Percentiles rank a stretch among this genome's conserved stretches.
phyloP scores from a whole-genome alignment of 306 rosid genomes.

The Malus sylvestris region DNA sequence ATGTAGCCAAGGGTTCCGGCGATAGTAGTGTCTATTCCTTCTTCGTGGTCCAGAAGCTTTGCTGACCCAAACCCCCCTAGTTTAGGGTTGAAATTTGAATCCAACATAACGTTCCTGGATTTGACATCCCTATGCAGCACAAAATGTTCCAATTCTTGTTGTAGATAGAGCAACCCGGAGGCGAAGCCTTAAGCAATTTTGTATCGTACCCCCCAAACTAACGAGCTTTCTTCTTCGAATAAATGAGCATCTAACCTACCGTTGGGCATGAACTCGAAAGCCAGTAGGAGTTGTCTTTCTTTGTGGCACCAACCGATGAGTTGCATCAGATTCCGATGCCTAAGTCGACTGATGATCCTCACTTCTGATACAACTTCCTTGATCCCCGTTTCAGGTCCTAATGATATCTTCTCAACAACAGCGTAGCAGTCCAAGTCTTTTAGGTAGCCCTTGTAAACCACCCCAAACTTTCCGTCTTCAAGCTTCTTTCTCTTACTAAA shows the following conservation, averaged over 20 bases:
- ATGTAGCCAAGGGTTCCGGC: no score
- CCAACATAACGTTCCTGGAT: background rate
- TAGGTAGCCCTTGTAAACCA: background rate
- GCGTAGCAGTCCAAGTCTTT: background rate
- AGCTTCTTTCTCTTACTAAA: background rate
- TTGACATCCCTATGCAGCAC: background rate
- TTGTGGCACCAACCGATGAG: background rate
- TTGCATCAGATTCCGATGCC: background rate
- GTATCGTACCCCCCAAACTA: background rate
- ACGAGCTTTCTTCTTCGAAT: background rate
- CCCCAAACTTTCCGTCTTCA: background rate
- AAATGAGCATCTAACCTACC: background rate
- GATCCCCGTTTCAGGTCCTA: background rate
- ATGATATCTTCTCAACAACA: background rate
- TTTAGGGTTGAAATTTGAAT: background rate
- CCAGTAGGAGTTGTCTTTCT: background rate
- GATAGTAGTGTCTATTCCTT: fast-evolving
- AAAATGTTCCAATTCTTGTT: background rate
- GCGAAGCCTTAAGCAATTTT: background rate
- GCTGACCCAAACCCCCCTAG: background rate
- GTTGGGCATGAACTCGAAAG: background rate
- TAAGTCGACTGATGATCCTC: background rate
- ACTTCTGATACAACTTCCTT: background rate
- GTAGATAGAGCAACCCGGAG: background rate
- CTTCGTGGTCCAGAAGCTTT: conserved; percentile 5